phyloP scores from a whole-genome alignment of 2,329 filamentous ascomycete species.

The Drechmeria coniospora region DNA sequence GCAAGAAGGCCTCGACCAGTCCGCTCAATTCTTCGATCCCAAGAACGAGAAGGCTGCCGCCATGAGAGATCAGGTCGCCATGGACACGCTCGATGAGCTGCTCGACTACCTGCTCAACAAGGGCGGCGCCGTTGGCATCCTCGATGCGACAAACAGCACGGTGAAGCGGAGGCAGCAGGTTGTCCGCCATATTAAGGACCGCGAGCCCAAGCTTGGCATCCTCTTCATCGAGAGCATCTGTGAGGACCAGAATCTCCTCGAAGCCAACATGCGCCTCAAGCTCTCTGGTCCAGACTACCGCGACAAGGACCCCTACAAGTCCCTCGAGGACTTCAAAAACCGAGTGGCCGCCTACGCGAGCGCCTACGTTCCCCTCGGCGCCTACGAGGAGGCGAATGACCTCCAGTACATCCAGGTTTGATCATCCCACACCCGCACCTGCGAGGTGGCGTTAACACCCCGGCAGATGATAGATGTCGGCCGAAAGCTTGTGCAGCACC shows the following conservation, averaged over 20 bases:
- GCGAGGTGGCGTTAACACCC: conserved; percentile 5
- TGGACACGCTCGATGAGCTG: conserved; percentile 84
- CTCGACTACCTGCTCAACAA: conserved; percentile 73
- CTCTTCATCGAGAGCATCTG: conserved; percentile 94
- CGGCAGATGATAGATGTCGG: conserved; percentile 88
- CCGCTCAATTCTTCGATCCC: conserved; percentile 86
- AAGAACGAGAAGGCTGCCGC: conserved; percentile 68
- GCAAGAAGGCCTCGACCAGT: conserved; percentile 57
- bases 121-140: conserved; percentile 80
- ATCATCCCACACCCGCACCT: neutral
- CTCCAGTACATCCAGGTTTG: conserved; percentile 78
- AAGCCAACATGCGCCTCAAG: conserved; percentile 95
- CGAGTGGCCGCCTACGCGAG: conserved; percentile 88
- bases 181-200: conserved; percentile 65
- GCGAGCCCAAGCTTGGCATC: conserved; percentile 78
- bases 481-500: conserved; percentile 80
- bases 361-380: conserved; percentile 78
- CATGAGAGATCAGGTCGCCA: conserved; percentile 78
- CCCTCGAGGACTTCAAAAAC: conserved; percentile 80
- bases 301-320: conserved; percentile 75
- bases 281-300: conserved; percentile 92
- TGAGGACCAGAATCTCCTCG: conserved; percentile 66
- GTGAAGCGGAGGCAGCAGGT: conserved; percentile 69
- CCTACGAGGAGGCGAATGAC: conserved; percentile 78
- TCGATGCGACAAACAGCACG: conserved; percentile 96